Evolutionary conservation across 495 filamentous ascomycete species (phyloP).

Genomic region (Trichoderma orchidacearum): DNA sequence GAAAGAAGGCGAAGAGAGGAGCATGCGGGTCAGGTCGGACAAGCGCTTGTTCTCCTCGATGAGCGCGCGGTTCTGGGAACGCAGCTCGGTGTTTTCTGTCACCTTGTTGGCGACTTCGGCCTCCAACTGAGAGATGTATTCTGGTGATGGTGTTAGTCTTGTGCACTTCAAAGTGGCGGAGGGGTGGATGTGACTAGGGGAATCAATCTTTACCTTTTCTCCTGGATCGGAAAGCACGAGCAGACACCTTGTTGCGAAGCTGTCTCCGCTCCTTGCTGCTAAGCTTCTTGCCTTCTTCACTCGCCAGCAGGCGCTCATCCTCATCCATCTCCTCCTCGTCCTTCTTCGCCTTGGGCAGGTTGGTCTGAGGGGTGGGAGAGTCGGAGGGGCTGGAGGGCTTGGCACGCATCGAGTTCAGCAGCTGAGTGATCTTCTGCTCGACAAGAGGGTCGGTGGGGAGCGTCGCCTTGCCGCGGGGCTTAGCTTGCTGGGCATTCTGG

Average conservation of each 20-base stretch:
- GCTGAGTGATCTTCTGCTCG: constrained; percentile 74
- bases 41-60: constrained; percentile 69
- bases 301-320: constrained; percentile 82
- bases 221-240: constrained; percentile 85
- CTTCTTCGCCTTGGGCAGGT: constrained; percentile 50
- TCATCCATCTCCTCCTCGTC: constrained; percentile 98
- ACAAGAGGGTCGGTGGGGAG: constrained; percentile 50
- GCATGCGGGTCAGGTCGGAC: constrained; percentile 63
- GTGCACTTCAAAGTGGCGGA: neutral
- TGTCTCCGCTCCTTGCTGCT: constrained; percentile 89
- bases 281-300: constrained; percentile 95
- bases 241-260: constrained; percentile 95
- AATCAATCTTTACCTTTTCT: constrained; percentile 66
- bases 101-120: constrained; percentile 61
- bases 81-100: constrained; percentile 58
- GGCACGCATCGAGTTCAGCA: constrained; percentile 73
- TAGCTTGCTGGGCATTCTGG: constrained; percentile 21
- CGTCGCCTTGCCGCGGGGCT: constrained; percentile 30
- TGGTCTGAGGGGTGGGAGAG: constrained; percentile 38
- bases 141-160: constrained; percentile 47
- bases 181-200: neutral
- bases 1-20: constrained; percentile 80
- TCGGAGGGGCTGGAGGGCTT: constrained; percentile 31
- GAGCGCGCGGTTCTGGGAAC: constrained; percentile 56
- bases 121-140: constrained; percentile 92